phyloP scores from a whole-genome alignment of 768 basidiomycete species.

The Kwoniella sp. region DNA sequence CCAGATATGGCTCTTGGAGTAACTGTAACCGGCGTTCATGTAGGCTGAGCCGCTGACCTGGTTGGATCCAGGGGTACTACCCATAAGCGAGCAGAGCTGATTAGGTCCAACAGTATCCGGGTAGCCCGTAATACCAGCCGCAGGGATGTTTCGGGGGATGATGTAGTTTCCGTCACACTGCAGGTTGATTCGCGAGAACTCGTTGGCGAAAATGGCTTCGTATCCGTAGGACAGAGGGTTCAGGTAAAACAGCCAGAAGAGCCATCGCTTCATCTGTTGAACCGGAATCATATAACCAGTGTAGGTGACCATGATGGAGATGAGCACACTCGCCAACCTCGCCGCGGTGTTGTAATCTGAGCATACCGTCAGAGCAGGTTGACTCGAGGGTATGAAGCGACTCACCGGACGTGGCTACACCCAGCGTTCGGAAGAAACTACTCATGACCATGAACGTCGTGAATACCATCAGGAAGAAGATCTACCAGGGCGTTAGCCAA shows the following conservation, averaged over 20 bases:
- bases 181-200: slow-evolving; percentile 45
- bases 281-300: slow-evolving; percentile 48
- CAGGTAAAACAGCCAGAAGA: slow-evolving; percentile 75
- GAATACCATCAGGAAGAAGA: slow-evolving; percentile 56
- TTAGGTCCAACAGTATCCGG: slow-evolving; percentile 50
- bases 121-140: slow-evolving; percentile 34
- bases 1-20: slow-evolving; percentile 46
- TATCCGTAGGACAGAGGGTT: slow-evolving; percentile 77
- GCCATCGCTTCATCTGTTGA: slow-evolving; percentile 48
- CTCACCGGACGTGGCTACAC: slow-evolving; percentile 32
- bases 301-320: slow-evolving; percentile 62
- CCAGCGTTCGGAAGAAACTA: slow-evolving; percentile 71
- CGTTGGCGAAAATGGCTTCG: slow-evolving; percentile 53
- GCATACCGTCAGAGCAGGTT: slow-evolving; percentile 42
- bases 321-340: slow-evolving; percentile 63
- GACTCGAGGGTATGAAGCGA: slow-evolving; percentile 42
- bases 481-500: slow-evolving; percentile 26
- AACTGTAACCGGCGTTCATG: slow-evolving; percentile 55
- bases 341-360: slow-evolving; percentile 57
- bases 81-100: slow-evolving; percentile 73
- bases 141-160: slow-evolving; percentile 39
- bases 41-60: slow-evolving; percentile 62
- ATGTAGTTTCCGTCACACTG: slow-evolving; percentile 42
- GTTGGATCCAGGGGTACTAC: slow-evolving; percentile 59
- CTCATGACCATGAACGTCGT: slow-evolving; percentile 68